Conservation (phyloP, 2,329 filamentous ascomycete species). For the Xylogone sp. region DNA sequence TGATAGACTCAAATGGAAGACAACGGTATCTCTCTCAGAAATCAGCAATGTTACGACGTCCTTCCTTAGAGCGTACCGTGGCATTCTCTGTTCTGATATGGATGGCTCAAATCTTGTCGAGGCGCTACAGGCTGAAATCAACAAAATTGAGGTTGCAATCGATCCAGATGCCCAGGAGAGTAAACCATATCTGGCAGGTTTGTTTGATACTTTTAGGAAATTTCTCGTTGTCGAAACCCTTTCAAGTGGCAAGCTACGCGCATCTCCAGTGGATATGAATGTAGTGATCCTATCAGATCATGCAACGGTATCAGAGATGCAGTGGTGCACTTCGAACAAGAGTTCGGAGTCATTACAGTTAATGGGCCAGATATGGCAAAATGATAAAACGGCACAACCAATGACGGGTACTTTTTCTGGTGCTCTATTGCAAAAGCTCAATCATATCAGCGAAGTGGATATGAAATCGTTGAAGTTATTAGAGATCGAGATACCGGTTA, state of each 20-base stretch:
- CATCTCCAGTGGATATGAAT: slow-evolving; percentile 13
- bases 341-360: slow-evolving; percentile 19
- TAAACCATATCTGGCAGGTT: slow-evolving; percentile 46
- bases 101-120: slow-evolving; percentile 37
- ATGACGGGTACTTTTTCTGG: slow-evolving; percentile 45
- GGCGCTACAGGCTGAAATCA: slow-evolving; percentile 47
- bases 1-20: slow-evolving; percentile 57
- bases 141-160: slow-evolving; percentile 43
- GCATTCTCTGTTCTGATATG: slow-evolving; percentile 42
- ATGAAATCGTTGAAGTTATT: slow-evolving; percentile 60
- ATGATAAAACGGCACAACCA: slow-evolving; percentile 33
- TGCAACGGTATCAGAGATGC: slow-evolving; percentile 24
- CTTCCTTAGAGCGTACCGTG: slow-evolving; percentile 51
- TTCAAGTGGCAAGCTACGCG: slow-evolving; percentile 3
- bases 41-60: slow-evolving; percentile 51
- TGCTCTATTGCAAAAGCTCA: slow-evolving; percentile 53
- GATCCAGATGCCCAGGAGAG: slow-evolving; percentile 37
- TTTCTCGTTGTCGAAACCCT: slow-evolving; percentile 19
- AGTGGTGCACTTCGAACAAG: slow-evolving; percentile 14
- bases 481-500: slow-evolving; percentile 59
- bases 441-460: slow-evolving; percentile 46
- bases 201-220: slow-evolving; percentile 57
- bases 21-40: slow-evolving; percentile 45
- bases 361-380: slow-evolving; percentile 26
- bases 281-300: slow-evolving; percentile 25